Percentiles rank a stretch among this genome's conserved stretches.
These are phyloP conservation scores for Pilatotrama ljubarskyi DNA, from an alignment of 768 basidiomycete species.

Conservation along the genomic window DNA sequence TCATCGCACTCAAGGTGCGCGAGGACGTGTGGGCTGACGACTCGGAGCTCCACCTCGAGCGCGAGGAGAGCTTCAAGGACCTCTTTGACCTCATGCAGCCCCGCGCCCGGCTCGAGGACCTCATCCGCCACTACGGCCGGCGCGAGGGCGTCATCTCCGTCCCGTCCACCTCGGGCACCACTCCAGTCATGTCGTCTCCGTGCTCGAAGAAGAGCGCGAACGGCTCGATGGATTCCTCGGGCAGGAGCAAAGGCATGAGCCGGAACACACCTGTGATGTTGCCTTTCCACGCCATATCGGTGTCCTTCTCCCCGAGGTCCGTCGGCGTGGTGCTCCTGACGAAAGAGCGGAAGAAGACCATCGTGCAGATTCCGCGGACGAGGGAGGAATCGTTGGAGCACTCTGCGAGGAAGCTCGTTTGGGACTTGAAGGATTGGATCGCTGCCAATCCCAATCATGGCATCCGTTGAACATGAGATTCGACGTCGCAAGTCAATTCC, in stretches of 20 bases:
- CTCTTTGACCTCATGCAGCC: constrained; percentile 79
- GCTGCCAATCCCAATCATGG: constrained; percentile 12
- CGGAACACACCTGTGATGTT: constrained; percentile 21
- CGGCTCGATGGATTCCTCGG: not conserved
- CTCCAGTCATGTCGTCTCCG: constrained; percentile 1
- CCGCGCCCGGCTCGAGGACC: constrained; percentile 72
- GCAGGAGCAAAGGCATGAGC: not conserved
- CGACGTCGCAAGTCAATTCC: not conserved
- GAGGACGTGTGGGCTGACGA: constrained; percentile 81
- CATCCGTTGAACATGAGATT: not conserved
- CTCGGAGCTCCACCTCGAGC: constrained; percentile 69
- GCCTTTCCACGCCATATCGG: constrained; percentile 39
- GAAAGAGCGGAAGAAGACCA: constrained; percentile 46
- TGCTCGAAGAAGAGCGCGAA: constrained; percentile 12
- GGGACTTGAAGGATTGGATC: constrained; percentile 48
- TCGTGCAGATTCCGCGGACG: constrained; percentile 51
- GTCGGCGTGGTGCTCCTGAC: constrained; percentile 39
- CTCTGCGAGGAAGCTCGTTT: constrained; percentile 52
- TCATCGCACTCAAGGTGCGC: constrained; percentile 76
- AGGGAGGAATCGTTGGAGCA: constrained; percentile 59
- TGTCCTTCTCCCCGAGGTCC: constrained; percentile 41
- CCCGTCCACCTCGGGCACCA: not conserved
- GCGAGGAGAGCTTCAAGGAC: constrained; percentile 76
- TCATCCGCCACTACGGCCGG: constrained; percentile 49
- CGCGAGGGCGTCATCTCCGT: constrained; percentile 37